Base-by-base conservation (phyloP, 805 yeast genomes). In the Millerozyma miso region DNA sequence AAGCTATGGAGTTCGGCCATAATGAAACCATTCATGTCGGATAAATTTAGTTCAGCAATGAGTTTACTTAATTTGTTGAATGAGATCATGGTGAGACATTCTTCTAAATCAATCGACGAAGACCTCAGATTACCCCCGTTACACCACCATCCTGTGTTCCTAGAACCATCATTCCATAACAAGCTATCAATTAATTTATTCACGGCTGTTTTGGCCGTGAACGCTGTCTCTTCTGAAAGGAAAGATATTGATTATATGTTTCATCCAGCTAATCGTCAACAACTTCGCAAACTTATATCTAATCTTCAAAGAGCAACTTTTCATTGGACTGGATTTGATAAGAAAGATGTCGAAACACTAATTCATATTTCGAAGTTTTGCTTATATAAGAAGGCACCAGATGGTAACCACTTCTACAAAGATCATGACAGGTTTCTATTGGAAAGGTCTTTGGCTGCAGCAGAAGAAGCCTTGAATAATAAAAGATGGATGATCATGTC, bases 321-420 rank as follows among this genome's bases (percentile, higher is more conserved):
- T 55, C 80, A 80, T 52, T 83, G 90, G 90, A 80, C 87, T 1
- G 89, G 88, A 0, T 83, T 83, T 54, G 69, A 82, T 10, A 69
- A 71, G 19, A 69, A 67, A 34, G 88, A 83, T 59, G 66, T 83
- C 20, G 76, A 77, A 38, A 65, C 73, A 17, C 65, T 83, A 58
- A 55, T 77, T 2, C 60, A 63, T 17, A 73, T 83, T 20, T 74
- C 83, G 39, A 60, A 67, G 13, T 58, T 61, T 17, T 72, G 80
- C 4, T 45, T 79, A 31, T 65, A 71, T 14, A 72, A 71, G 44
- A 51, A 52, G 26, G 51, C 55, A 12, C 46, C 50, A 1, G 53
- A 53, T 23, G 62, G 63, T 0, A 45, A 51, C 1, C 40, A 48
- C 1, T 53, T 56, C 31, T 76, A 74, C 49, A 48, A 58, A 3